These are phyloP conservation scores for Elsinoe perseae DNA, from an alignment of 2,329 filamentous ascomycete species.

Conservation along the genomic window DNA sequence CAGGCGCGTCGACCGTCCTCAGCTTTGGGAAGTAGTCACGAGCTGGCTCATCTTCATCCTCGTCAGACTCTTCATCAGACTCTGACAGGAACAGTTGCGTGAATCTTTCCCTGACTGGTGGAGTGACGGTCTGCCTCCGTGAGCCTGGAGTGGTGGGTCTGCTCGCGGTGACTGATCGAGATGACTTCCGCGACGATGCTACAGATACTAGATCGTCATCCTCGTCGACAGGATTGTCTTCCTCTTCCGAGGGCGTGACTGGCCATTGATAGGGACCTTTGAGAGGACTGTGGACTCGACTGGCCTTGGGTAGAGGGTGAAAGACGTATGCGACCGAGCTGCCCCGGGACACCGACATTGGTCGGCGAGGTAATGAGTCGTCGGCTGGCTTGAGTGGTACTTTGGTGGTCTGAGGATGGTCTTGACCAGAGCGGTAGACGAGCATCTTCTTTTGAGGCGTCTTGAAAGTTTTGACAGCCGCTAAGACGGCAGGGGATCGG, in stretches of 20 bases:
- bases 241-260: background rate
- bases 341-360: constrained; percentile 19
- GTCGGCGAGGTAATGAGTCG: constrained; percentile 13
- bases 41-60: constrained; percentile 8
- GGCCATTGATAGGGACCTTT: constrained; percentile 16
- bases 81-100: constrained; percentile 6
- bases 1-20: background rate
- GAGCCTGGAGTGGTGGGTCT: constrained; percentile 9
- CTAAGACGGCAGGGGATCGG: background rate
- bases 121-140: background rate
- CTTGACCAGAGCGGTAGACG: background rate
- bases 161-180: constrained; percentile 16
- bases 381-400: constrained; percentile 16
- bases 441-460: constrained; percentile 12
- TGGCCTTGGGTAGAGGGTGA: constrained; percentile 15
- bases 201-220: constrained; percentile 16
- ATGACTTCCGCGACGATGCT: constrained; percentile 19
- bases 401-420: constrained; percentile 19
- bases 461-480: background rate
- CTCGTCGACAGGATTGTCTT: background rate
- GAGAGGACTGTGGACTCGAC: constrained; percentile 2
- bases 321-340: constrained; percentile 17
- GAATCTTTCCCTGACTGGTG: constrained; percentile 6
- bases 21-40: background rate
- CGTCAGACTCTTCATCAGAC: constrained; percentile 7